Base-by-base conservation (phyloP, 345 rosid species). In the Eucalyptus cloeziana region DNA sequence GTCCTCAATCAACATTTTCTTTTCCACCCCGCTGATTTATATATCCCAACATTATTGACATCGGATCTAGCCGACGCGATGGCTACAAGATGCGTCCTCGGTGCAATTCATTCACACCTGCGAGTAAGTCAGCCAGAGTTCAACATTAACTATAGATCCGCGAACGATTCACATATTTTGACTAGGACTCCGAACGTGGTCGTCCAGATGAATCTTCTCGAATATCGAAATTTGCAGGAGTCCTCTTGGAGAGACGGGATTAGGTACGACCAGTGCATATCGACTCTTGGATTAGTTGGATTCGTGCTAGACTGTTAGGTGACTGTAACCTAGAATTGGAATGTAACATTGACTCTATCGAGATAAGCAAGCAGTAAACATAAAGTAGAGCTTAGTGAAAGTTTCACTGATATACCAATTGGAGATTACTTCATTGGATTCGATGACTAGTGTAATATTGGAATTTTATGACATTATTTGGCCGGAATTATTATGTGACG, bases 401-500 rank as follows among this genome's bases (percentile, higher is more conserved):
- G 5, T 31, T 67, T 67, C 40, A 7, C 1, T 7, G 2, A n/a
- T 31, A 64, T 7, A 64, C 21, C 0, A 7, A 3, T n/a, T 64
- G 10, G 40, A 64, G 76, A 64, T 64, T 64, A 64, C 76, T n/a
- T 21, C 16, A 7, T 64, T n/a, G 76, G 76, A n/a, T 7, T 64
- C 1, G 76, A 14, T 7, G 40, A 64, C 76, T n/a, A 64, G 31
- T 27, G 16, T 5, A 60, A 60, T 27, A 27, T 27, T 60, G 31
- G 16, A 60, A 60, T 27, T 30, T 60, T 60, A 60, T 60, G 14
- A 60, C 62, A 56, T 56, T 24, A 25, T 52, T 52, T 52, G 58
- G 25, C 10, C 2, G 0, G 25, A 52, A 21, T 52, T 52, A 19
- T 52, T 52, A 0, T 2, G 3, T 4, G 4, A 56, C 12, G 3